phyloP scores from a whole-genome alignment of 768 basidiomycete species.

The Pholiota conissans region DNA sequence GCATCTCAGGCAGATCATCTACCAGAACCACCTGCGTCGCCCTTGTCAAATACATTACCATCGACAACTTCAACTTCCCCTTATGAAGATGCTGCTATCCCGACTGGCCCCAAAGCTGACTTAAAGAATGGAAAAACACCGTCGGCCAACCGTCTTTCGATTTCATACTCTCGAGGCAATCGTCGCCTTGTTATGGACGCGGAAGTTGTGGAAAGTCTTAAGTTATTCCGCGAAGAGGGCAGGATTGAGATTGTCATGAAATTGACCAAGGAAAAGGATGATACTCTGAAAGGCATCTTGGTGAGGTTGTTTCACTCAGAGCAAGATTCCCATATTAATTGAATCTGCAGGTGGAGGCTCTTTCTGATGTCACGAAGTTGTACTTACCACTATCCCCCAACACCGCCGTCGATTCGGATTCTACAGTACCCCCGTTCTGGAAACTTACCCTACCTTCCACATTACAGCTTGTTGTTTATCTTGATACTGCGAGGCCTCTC shows the following conservation, averaged over 20 bases:
- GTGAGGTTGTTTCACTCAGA: slow-evolving; percentile 37
- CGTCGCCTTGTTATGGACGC: slow-evolving; percentile 88
- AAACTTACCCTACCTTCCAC: slow-evolving; percentile 52
- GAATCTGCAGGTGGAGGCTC: slow-evolving; percentile 62
- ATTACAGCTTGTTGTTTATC: slow-evolving; percentile 68
- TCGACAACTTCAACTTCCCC: slow-evolving; percentile 42
- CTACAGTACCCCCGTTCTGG: slow-evolving; percentile 74
- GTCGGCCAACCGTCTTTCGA: slow-evolving; percentile 86
- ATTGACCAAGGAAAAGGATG: slow-evolving; percentile 53
- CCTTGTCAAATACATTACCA: slow-evolving; percentile 48
- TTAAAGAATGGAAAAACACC: slow-evolving; percentile 47
- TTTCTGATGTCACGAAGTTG: slow-evolving; percentile 70
- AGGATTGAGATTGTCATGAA: slow-evolving; percentile 81
- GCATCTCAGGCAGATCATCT: slow-evolving; percentile 42
- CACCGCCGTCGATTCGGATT: slow-evolving; percentile 43
- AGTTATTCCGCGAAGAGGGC: slow-evolving; percentile 79
- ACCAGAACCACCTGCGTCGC: slow-evolving; percentile 61
- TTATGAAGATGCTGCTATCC: slow-evolving; percentile 46
- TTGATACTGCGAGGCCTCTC: slow-evolving; percentile 86
- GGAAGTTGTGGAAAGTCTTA: slow-evolving; percentile 78
- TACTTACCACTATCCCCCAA: slow-evolving; percentile 61
- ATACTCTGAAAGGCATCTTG: slow-evolving; percentile 70
- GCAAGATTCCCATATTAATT: slow-evolving; percentile 11
- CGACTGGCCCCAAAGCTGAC: slow-evolving; percentile 31
- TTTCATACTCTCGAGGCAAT: slow-evolving; percentile 90